phyloP scores from a whole-genome alignment of 805 yeast genomes.

The Sugiyamaella americana region DNA sequence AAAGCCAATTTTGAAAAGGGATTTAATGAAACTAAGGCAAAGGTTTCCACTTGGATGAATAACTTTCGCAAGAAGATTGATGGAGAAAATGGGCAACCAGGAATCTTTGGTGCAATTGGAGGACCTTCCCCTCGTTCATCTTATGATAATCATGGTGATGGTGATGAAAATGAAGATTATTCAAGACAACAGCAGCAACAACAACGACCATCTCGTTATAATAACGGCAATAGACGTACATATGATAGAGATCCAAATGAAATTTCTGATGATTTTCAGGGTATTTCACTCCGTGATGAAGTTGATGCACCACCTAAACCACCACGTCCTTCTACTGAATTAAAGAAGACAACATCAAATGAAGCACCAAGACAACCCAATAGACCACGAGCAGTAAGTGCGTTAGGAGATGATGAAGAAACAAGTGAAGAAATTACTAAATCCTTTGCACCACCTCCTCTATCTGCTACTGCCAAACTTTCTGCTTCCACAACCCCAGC shows the following conservation, averaged over 20 bases:
- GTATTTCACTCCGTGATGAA: conserved; percentile 41
- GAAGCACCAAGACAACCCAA: background rate
- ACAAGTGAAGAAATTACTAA: background rate
- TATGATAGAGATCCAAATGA: conserved; percentile 54
- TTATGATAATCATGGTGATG: conserved; percentile 6
- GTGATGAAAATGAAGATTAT: conserved; percentile 2
- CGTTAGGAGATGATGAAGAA: conserved; percentile 18
- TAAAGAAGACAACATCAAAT: conserved; percentile 4
- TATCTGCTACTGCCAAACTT: background rate
- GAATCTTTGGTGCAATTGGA: conserved; percentile 21
- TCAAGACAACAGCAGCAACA: conserved; percentile 1
- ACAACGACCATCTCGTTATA: conserved; percentile 1
- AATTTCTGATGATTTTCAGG: conserved; percentile 45
- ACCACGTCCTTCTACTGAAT: conserved; percentile 25
- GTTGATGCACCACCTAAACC: conserved; percentile 32
- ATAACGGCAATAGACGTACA: background rate
- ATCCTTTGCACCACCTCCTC: background rate
- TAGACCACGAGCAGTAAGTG: conserved; percentile 19
- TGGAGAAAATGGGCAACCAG: conserved; percentile 30
- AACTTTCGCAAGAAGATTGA: conserved; percentile 53
- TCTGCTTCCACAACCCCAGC: conserved; percentile 1
- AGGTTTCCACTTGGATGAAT: conserved; percentile 73
- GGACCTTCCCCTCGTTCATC: conserved; percentile 13
- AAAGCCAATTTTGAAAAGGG: conserved; percentile 66
- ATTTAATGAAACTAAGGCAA: conserved; percentile 71